Base-by-base conservation (phyloP, 1,284 basidiomycete species). In the Ustilago esculenta region DNA sequence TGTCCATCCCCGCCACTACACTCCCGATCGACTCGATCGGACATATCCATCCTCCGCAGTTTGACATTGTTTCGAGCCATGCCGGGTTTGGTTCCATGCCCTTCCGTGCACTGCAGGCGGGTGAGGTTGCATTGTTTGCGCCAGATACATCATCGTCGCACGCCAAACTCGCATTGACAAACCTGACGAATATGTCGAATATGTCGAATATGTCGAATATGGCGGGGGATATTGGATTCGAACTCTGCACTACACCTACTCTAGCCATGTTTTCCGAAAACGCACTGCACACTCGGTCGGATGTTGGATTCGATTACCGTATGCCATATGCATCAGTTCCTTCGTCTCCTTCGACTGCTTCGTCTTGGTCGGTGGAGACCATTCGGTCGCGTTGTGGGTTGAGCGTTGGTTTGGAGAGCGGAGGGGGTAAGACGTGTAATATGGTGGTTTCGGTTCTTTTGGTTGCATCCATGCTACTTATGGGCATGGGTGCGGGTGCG, bases 191-290 rank as follows among this genome's bases (percentile, higher is more conserved):
- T n/a, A 25, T 37, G 7, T 27, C 23, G 48, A 48, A 42, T 34
- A 54, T 58, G 55, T 50, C 49, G 7, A 50, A 65, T 32, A 46
- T 55, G 17, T 46, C 61, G 12, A 45, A 58, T 25, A 17, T 36
- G 12, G n/a, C n/a, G n/a, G n/a, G n/a, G n/a, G n/a, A n/a, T n/a
- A n/a, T n/a, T n/a, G 54, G 49, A 32, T 61, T 63, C 25, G 61
- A 67, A 39, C 41, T 70, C 12, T 54, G 54, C 48, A 61, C 55
- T 42, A 73, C 72, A 4, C 72, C 72, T 2, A 70, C 67, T 3
- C 36, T 69, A 29, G 41, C 59, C 34, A 63, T 63, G 54, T 69
- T 69, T 48, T 58, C 66, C 1, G 59, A 69, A 32, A 51, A 49
- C 18, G 59, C 66, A 20, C 25, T 69, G 39, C 58, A 51, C 34